A percentile compares a stretch with the other conserved stretches of the same genome.
phyloP scores from a whole-genome alignment of 352 stramenopile genomes.

The Phytopythium helicoides region DNA sequence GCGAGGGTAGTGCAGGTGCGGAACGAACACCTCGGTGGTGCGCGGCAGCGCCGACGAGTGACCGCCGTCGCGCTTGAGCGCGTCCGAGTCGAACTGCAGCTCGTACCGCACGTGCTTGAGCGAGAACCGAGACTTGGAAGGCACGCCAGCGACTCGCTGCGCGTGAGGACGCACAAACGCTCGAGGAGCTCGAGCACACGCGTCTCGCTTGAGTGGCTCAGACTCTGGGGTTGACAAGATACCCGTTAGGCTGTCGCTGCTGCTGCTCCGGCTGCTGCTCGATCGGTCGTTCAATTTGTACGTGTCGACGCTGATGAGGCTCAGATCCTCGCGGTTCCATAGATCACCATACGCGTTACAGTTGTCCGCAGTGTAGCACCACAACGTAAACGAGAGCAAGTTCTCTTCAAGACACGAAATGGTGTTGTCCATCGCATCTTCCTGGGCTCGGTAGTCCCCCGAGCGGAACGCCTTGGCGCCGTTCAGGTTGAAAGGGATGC shows the following conservation, averaged over 20 bases:
- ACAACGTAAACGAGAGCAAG: constrained; percentile 76
- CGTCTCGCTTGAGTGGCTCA: constrained; percentile 9
- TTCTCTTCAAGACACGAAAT: constrained; percentile 71
- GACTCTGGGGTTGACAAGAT: constrained; percentile 16
- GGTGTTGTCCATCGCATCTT: constrained; percentile 73
- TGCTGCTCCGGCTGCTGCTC: constrained; percentile 1
- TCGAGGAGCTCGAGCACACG: constrained; percentile 10
- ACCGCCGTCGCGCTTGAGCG: constrained; percentile 19
- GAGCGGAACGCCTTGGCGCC: constrained; percentile 33
- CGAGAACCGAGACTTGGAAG: constrained; percentile 18
- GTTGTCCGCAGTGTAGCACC: constrained; percentile 73
- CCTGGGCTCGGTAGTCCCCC: constrained; percentile 48
- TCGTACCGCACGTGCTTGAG: constrained; percentile 11
- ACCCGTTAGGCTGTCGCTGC: constrained; percentile 3
- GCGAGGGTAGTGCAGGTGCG: constrained; percentile 10
- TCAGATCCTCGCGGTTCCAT: constrained; percentile 77
- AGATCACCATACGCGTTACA: constrained; percentile 49
- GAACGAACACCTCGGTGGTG: constrained; percentile 11
- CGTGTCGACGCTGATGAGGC: constrained; percentile 51
- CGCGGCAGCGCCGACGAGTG: constrained; percentile 10
- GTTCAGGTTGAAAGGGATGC: constrained; percentile 75
- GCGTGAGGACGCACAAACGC: constrained; percentile 26
- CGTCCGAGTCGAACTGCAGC: constrained; percentile 18
- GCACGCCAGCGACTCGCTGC: constrained; percentile 19
- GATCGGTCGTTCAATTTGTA: neutral